A percentile compares a stretch with the other conserved stretches of the same genome.
phyloP scores from a whole-genome alignment of 2,329 filamentous ascomycete genomes.

The Chaetothyriales sp. region DNA sequence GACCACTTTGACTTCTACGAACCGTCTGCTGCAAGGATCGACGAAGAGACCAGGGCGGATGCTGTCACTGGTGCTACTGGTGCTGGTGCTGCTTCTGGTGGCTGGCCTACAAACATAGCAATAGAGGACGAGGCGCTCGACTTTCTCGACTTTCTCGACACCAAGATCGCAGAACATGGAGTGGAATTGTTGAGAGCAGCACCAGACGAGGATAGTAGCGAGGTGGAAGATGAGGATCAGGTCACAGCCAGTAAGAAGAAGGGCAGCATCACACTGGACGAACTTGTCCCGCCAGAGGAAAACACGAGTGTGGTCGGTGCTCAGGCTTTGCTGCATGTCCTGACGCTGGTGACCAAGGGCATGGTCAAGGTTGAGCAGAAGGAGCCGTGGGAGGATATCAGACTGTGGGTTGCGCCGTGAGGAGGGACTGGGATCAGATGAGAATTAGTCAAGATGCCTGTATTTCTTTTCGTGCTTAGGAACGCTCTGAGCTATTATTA shows the following conservation, averaged over 20 bases:
- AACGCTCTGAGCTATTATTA: too few species aligned
- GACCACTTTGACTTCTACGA: slow-evolving; percentile 31
- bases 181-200: background rate
- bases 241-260: slow-evolving; percentile 11
- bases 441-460: background rate
- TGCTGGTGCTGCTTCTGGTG: too few species aligned
- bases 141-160: slow-evolving; percentile 45
- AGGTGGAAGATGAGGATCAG: slow-evolving; percentile 17
- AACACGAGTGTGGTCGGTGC: slow-evolving; percentile 49
- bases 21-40: slow-evolving; percentile 27
- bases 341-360: slow-evolving; percentile 54
- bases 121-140: slow-evolving; percentile 47
- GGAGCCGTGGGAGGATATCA: slow-evolving; percentile 17
- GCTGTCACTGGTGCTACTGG: slow-evolving; percentile 31
- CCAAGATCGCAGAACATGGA: slow-evolving; percentile 25
- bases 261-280: slow-evolving; percentile 40
- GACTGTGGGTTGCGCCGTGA: background rate
- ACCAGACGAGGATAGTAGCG: slow-evolving; percentile 21
- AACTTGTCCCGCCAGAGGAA: slow-evolving; percentile 46
- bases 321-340: slow-evolving; percentile 60
- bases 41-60: slow-evolving; percentile 34
- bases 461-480: too few species aligned
- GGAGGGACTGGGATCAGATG: too few species aligned
- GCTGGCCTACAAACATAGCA: slow-evolving; percentile 22
- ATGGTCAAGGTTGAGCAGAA: slow-evolving; percentile 48